Percentiles rank a stretch among this genome's conserved stretches.
phyloP scores from a whole-genome alignment of 1,284 basidiomycete species.

The Ceratorhiza oryzae-sativae region DNA sequence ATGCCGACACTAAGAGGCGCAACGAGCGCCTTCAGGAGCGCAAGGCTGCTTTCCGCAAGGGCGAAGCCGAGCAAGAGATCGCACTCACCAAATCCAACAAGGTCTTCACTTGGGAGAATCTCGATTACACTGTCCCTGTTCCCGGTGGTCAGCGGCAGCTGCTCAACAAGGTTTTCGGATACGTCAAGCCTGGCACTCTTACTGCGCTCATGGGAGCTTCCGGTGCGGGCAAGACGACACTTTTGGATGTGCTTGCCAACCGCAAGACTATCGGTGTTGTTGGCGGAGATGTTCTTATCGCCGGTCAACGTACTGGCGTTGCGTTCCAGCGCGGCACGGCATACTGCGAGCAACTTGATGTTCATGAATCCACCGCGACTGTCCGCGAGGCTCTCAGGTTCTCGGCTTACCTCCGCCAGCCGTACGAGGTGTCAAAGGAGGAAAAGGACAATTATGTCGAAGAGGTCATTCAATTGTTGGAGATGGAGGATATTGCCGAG shows the following conservation, averaged over 20 bases:
- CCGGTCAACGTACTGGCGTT: slow-evolving; percentile 56
- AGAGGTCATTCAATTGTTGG: slow-evolving; percentile 59
- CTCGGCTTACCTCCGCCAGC: slow-evolving; percentile 65
- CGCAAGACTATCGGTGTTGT: slow-evolving; percentile 60
- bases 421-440: slow-evolving; percentile 54
- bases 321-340: slow-evolving; percentile 61
- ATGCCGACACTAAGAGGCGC: slow-evolving; percentile 67
- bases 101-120: slow-evolving; percentile 56
- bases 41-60: slow-evolving; percentile 50
- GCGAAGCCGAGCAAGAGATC: slow-evolving; percentile 33
- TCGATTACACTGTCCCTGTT: slow-evolving; percentile 58
- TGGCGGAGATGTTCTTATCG: slow-evolving; percentile 57
- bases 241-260: slow-evolving; percentile 60
- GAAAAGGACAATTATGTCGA: slow-evolving; percentile 62
- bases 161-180: slow-evolving; percentile 61
- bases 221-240: slow-evolving; percentile 61
- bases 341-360: slow-evolving; percentile 58
- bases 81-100: slow-evolving; percentile 42
- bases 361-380: slow-evolving; percentile 61
- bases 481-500: slow-evolving; percentile 58
- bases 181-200: slow-evolving; percentile 61
- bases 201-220: slow-evolving; percentile 67
- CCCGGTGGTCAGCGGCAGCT: slow-evolving; percentile 57
- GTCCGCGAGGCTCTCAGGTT: slow-evolving; percentile 65
- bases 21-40: slow-evolving; percentile 68